Percentiles rank a stretch among this genome's conserved stretches.
Conservation (phyloP, 192 early-diverging fungal genomes). For the Oehlia diaphana region DNA sequence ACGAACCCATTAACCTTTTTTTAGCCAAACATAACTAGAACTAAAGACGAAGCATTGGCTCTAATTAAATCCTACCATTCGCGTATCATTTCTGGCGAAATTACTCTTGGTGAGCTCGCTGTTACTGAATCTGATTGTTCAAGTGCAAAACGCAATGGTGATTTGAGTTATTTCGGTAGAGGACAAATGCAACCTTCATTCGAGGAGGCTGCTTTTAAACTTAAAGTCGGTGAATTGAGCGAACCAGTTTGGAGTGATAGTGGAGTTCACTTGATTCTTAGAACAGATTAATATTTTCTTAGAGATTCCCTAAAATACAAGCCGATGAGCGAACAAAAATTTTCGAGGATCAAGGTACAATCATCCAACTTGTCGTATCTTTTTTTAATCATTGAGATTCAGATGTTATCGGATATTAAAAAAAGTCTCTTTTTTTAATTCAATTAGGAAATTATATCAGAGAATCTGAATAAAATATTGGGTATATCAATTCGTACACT, state of each 20-base stretch:
- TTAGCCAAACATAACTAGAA: slow-evolving; percentile 80
- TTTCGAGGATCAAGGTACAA: neutral
- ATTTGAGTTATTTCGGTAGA: slow-evolving; percentile 82
- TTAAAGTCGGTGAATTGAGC: slow-evolving; percentile 83
- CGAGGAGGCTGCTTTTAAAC: slow-evolving; percentile 83
- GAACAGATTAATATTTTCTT: slow-evolving; percentile 66
- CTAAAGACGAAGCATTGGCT: slow-evolving; percentile 85
- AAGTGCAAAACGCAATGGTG: slow-evolving; percentile 86
- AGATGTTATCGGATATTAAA: no score
- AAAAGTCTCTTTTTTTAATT: no score
- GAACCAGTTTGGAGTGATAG: slow-evolving; percentile 84
- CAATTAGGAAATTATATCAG: no score
- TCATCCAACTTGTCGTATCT: neutral
- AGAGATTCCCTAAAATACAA: neutral
- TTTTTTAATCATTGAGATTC: no score
- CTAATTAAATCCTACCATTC: slow-evolving; percentile 65
- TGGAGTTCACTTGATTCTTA: slow-evolving; percentile 90
- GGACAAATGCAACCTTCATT: slow-evolving; percentile 93
- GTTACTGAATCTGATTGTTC: slow-evolving; percentile 84
- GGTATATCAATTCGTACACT: no score
- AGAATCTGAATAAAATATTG: no score
- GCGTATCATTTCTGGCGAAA: slow-evolving; percentile 63
- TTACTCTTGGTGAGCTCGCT: slow-evolving; percentile 72
- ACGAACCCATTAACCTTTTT: neutral
- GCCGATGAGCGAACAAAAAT: neutral